Percentiles rank a stretch among this genome's conserved stretches.
Evolutionary conservation across 352 stramenopile genomes (phyloP).

Genomic region (Phytopythium cucurbitacearum): DNA sequence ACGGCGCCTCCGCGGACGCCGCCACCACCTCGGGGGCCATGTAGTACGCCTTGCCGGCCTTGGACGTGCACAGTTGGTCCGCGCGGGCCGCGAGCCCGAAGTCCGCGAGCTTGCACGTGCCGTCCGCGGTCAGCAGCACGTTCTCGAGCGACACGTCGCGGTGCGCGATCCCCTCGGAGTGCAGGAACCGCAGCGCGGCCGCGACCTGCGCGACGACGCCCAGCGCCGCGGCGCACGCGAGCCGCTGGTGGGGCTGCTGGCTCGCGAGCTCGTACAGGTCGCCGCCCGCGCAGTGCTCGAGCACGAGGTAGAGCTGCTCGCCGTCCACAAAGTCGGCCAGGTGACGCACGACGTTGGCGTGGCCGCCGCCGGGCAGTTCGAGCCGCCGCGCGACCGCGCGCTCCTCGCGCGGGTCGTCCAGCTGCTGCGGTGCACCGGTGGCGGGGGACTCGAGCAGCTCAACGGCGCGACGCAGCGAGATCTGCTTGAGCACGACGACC

Average conservation of each 20-base stretch:
- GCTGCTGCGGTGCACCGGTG: too few relatives aligned
- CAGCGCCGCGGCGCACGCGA: constrained; percentile 12
- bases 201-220: constrained; percentile 14
- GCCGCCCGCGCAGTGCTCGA: constrained; percentile 31
- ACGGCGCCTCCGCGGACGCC: constrained; percentile 21
- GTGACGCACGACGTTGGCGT: too few relatives aligned
- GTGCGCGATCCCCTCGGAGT: constrained; percentile 16
- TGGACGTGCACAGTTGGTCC: constrained; percentile 10
- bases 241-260: background rate
- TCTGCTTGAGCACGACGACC: constrained; percentile 43
- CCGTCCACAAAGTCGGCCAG: constrained; percentile 3
- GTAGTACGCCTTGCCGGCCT: constrained; percentile 31
- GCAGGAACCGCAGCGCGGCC: constrained; percentile 5
- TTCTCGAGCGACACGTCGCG: constrained; percentile 40
- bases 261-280: constrained; percentile 20
- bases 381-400: constrained; percentile 24
- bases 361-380: too few relatives aligned
- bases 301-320: constrained; percentile 17
- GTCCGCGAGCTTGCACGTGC: constrained; percentile 31
- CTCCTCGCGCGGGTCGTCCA: constrained; percentile 35
- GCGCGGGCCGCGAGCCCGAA: constrained; percentile 28
- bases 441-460: constrained; percentile 21
- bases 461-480: constrained; percentile 34
- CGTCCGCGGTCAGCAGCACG: constrained; percentile 21
- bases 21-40: constrained; percentile 23